phyloP scores from a whole-genome alignment of 2,329 filamentous ascomycete species.

The Talaromyces funiculosus region DNA sequence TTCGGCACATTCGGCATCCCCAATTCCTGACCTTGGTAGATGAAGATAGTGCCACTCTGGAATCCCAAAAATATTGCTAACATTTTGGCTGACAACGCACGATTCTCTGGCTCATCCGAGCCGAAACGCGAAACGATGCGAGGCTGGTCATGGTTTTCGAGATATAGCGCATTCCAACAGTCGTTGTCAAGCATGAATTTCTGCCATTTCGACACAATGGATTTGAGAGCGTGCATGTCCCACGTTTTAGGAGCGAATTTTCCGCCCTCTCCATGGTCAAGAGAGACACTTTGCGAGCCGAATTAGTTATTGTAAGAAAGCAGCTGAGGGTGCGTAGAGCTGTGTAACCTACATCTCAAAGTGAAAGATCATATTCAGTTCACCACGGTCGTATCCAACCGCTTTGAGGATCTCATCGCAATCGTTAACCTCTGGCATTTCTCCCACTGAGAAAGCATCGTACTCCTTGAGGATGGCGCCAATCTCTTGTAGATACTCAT shows the following conservation, averaged over 20 bases:
- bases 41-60: slow-evolving; percentile 58
- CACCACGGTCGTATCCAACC: neutral
- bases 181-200: slow-evolving; percentile 51
- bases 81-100: slow-evolving; percentile 52
- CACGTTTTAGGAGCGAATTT: slow-evolving; percentile 46
- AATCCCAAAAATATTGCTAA: slow-evolving; percentile 53
- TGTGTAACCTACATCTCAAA: slow-evolving; percentile 60
- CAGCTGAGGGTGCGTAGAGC: too few relatives aligned
- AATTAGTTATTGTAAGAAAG: too few relatives aligned
- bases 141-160: slow-evolving; percentile 62
- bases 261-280: slow-evolving; percentile 49
- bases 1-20: slow-evolving; percentile 61
- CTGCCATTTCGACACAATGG: slow-evolving; percentile 51
- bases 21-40: slow-evolving; percentile 65
- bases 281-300: too few relatives aligned
- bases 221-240: slow-evolving; percentile 38
- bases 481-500: slow-evolving; percentile 53
- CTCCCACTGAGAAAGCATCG: slow-evolving; percentile 55
- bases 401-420: slow-evolving; percentile 47
- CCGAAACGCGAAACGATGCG: slow-evolving; percentile 54
- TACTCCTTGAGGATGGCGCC: slow-evolving; percentile 51
- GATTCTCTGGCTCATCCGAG: slow-evolving; percentile 42
- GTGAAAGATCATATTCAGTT: slow-evolving; percentile 62
- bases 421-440: slow-evolving; percentile 54
- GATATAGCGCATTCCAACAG: slow-evolving; percentile 60